Conservation (phyloP, 805 yeast species). For the Jamesozyma rosinii region DNA sequence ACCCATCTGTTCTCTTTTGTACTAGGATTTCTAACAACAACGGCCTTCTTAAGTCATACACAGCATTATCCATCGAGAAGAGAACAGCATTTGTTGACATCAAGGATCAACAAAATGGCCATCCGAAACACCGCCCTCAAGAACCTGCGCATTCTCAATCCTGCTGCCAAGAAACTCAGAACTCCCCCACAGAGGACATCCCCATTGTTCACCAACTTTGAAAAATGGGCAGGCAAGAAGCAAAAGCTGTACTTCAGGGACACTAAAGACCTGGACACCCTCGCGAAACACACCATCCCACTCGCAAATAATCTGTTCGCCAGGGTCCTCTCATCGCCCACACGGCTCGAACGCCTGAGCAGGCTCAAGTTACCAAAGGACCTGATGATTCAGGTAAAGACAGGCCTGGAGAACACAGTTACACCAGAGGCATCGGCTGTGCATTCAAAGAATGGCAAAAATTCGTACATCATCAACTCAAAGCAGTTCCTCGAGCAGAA, state of each 20-base stretch:
- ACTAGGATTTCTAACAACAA: too few relatives aligned
- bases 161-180: not conserved
- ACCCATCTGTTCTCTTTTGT: too few relatives aligned
- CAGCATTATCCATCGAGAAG: too few relatives aligned
- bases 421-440: conserved; percentile 5
- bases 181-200: conserved; percentile 3
- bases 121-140: too few relatives aligned
- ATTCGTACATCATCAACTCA: conserved; percentile 22
- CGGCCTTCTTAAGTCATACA: too few relatives aligned
- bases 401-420: conserved; percentile 8
- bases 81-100: too few relatives aligned
- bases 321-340: conserved; percentile 34
- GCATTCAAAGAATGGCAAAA: conserved; percentile 12
- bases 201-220: conserved; percentile 22
- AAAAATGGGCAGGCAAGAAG: conserved; percentile 30
- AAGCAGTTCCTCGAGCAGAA: conserved; percentile 1
- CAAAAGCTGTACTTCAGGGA: conserved; percentile 12
- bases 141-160: not conserved
- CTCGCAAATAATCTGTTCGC: conserved; percentile 33
- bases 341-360: conserved; percentile 34
- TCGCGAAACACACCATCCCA: conserved; percentile 1
- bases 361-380: conserved; percentile 34
- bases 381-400: conserved; percentile 30
- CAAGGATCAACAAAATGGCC: too few relatives aligned
- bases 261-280: not conserved